Conservation (phyloP, 148 eudicot genomes). For the Silene latifolia region DNA sequence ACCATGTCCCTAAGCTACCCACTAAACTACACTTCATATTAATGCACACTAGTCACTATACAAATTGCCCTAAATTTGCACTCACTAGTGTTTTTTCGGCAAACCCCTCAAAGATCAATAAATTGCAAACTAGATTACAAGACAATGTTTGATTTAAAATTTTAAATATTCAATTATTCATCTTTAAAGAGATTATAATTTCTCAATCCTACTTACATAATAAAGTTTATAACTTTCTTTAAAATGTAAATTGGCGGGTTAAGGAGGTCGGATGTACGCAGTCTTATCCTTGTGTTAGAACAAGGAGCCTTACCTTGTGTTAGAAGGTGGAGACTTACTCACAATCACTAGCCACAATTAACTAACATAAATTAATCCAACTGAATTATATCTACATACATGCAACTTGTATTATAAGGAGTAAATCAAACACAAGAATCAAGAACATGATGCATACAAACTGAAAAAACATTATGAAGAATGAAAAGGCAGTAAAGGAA, state of each 20-base stretch:
- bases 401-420: constrained; percentile 5
- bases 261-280: no score
- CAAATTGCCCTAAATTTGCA: constrained; percentile 6
- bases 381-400: not conserved
- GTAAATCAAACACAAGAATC: not conserved
- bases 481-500: not conserved
- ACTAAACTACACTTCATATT: constrained; percentile 11
- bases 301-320: no score
- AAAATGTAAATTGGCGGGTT: no score
- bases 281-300: no score
- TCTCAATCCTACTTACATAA: constrained; percentile 5
- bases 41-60: not conserved
- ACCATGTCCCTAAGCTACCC: not conserved
- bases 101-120: constrained; percentile 2
- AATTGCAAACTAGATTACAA: not conserved
- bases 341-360: not conserved
- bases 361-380: not conserved
- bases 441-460: not conserved
- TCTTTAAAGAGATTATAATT: not conserved
- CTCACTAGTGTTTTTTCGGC: not conserved
- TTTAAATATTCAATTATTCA: not conserved
- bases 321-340: no score
- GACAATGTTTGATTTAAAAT: not conserved
- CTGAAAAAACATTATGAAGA: not conserved
- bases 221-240: not conserved